Evolutionary conservation across 176 grass and related monocot genomes (phyloP).

Genomic region (Hsuehochloa calcarea): DNA sequence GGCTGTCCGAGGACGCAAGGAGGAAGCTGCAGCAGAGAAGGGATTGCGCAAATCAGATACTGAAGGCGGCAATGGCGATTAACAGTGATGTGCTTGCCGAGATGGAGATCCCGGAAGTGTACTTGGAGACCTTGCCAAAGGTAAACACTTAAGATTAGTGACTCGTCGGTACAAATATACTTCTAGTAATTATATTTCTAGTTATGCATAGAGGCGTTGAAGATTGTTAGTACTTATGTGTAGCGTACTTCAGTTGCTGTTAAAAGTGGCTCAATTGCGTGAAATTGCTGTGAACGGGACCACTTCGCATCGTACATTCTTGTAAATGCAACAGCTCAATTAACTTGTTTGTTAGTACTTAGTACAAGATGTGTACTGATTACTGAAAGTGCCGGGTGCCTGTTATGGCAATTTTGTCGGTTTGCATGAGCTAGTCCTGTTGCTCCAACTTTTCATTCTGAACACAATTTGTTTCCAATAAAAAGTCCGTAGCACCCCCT

Average conservation of each 20-base stretch:
- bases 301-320: not conserved
- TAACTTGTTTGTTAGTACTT: constrained; percentile 1
- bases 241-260: not conserved
- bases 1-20: constrained; percentile 72
- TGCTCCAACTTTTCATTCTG: not conserved
- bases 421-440: constrained; percentile 6
- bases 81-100: constrained; percentile 85
- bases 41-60: constrained; percentile 95
- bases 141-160: constrained; percentile 21
- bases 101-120: constrained; percentile 89
- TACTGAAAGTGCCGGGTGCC: not conserved
- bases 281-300: constrained; percentile 11
- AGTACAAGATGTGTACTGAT: not conserved
- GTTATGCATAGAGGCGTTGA: not conserved
- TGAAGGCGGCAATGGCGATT: constrained; percentile 97
- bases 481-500: not conserved
- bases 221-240: not conserved
- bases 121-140: constrained; percentile 90
- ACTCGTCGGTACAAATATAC: not conserved
- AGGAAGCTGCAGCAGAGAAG: constrained; percentile 87
- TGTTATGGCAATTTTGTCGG: constrained; percentile 5
- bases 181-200: too few relatives aligned
- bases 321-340: constrained; percentile 23
- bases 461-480: not conserved
- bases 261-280: not conserved